Evolutionary conservation across 345 rosid genomes (phyloP).

Genomic region (Raphanus sativus): DNA sequence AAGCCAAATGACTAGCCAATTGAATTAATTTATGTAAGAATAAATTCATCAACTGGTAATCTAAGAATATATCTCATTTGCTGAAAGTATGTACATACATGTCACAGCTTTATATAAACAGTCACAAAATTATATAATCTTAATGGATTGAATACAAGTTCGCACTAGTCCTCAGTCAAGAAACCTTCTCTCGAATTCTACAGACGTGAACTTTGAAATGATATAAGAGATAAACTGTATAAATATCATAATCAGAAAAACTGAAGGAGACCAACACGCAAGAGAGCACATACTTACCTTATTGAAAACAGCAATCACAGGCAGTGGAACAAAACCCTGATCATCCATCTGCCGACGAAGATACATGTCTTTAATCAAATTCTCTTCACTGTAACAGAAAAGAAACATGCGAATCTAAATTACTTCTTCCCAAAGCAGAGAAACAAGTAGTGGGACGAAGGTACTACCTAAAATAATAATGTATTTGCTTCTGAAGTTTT

Average conservation of each 20-base stretch:
- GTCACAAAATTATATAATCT: slow-evolving; percentile 9
- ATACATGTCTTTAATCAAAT: slow-evolving; percentile 70
- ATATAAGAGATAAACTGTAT: neutral
- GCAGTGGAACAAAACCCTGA: slow-evolving; percentile 79
- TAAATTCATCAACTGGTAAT: neutral
- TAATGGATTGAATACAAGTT: neutral
- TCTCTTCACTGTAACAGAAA: slow-evolving; percentile 65
- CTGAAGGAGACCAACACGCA: slow-evolving; percentile 8
- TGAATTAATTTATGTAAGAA: neutral
- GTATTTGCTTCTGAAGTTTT: slow-evolving; percentile 64
- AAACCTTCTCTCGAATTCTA: neutral
- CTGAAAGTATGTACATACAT: neutral
- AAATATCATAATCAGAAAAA: slow-evolving; percentile 11
- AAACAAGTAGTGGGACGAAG: neutral
- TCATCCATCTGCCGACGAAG: slow-evolving; percentile 87
- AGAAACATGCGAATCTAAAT: slow-evolving; percentile 22
- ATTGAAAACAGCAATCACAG: slow-evolving; percentile 72
- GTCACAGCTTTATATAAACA: neutral
- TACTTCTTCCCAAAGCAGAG: neutral
- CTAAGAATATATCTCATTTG: slow-evolving; percentile 13
- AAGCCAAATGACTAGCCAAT: neutral
- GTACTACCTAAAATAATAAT: slow-evolving; percentile 81
- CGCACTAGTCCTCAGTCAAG: neutral
- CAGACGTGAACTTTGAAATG: neutral
- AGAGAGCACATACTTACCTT: slow-evolving; percentile 49